phyloP scores from a whole-genome alignment of 2,329 filamentous ascomycete genomes.

The Colletotrichum eleusines region DNA sequence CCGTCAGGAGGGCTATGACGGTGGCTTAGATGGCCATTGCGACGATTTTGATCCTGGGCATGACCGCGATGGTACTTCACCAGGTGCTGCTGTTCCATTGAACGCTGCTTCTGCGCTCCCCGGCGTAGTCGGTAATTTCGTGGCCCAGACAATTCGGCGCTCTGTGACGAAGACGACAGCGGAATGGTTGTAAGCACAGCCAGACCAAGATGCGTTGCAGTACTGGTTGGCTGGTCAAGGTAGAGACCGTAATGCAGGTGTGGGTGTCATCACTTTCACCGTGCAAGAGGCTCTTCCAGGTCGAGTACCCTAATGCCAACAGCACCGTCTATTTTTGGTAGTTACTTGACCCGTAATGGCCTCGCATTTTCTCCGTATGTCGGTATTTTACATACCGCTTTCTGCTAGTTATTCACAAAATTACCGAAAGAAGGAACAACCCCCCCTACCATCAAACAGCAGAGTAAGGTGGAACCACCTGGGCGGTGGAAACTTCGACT shows the following conservation, averaged over 20 bases:
- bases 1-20: background rate
- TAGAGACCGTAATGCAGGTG: background rate
- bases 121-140: background rate
- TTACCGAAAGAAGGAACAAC: background rate
- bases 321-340: background rate
- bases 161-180: too few species aligned
- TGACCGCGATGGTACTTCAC: background rate
- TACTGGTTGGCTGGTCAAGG: background rate
- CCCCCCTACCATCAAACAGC: background rate
- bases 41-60: background rate
- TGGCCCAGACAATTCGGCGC: background rate
- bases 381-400: background rate
- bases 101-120: background rate
- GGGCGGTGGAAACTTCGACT: background rate
- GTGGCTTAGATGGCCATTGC: background rate
- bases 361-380: background rate
- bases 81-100: conserved; percentile 14
- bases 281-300: background rate
- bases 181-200: background rate
- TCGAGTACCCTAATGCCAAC: background rate
- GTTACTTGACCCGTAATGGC: background rate
- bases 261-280: background rate
- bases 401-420: background rate
- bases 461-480: background rate
- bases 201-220: background rate